These are phyloP conservation scores for Lecanicillium sp. DNA, from an alignment of 2,329 filamentous ascomycete genomes.

Conservation along the genomic window DNA sequence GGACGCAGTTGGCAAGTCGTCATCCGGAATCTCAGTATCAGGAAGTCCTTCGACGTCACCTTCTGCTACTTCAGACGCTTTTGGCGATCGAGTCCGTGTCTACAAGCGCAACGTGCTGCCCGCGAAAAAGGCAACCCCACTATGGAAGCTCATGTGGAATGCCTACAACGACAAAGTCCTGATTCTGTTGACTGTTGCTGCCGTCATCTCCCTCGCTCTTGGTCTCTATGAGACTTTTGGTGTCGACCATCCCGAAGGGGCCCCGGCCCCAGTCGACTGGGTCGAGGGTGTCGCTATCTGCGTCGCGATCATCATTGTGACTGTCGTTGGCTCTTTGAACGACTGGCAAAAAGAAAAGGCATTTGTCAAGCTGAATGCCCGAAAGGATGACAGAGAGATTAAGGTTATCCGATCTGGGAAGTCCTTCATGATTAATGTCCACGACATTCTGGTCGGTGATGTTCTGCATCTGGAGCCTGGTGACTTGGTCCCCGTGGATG, in stretches of 20 bases:
- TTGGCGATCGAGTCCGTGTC: constrained; percentile 14
- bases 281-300: constrained; percentile 63
- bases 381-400: constrained; percentile 59
- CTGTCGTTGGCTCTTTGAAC: constrained; percentile 56
- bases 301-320: constrained; percentile 59
- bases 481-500: constrained; percentile 65
- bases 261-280: constrained; percentile 50
- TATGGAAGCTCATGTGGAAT: constrained; percentile 59
- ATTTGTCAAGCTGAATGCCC: constrained; percentile 55
- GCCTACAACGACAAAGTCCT: constrained; percentile 71
- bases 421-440: constrained; percentile 56
- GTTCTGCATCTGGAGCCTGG: constrained; percentile 63
- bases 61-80: background rate
- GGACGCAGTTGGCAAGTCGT: constrained; percentile 37
- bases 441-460: constrained; percentile 64
- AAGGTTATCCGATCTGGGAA: constrained; percentile 63
- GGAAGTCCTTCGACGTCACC: constrained; percentile 48
- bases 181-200: constrained; percentile 62
- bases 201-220: constrained; percentile 60
- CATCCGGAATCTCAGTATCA: constrained; percentile 38
- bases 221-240: constrained; percentile 63
- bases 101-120: constrained; percentile 52
- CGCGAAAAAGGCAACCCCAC: constrained; percentile 55
- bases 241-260: constrained; percentile 19
- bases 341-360: constrained; percentile 65